phyloP scores from a whole-genome alignment of 2,329 filamentous ascomycete species.

The Corynespora cassiicola region DNA sequence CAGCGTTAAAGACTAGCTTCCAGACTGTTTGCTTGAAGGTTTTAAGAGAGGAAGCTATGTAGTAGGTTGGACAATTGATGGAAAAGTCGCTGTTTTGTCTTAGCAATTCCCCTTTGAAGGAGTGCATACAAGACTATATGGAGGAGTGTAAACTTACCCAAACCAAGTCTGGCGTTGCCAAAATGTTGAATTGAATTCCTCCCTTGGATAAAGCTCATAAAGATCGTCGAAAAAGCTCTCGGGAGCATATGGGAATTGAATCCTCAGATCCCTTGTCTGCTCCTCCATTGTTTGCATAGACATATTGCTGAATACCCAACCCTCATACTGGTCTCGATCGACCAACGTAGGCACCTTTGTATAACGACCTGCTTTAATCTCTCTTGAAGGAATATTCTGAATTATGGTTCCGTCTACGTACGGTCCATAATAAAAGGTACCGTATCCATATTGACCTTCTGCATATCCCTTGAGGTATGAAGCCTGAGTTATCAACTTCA shows the following conservation, averaged over 20 bases:
- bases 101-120: too few relatives aligned
- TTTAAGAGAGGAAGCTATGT: constrained; percentile 34
- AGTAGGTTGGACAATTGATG: constrained; percentile 44
- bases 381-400: constrained; percentile 36
- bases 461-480: constrained; percentile 23
- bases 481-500: constrained; percentile 23
- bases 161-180: constrained; percentile 46
- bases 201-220: constrained; percentile 42
- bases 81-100: constrained; percentile 34
- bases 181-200: constrained; percentile 43
- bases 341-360: constrained; percentile 44
- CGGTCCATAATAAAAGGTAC: constrained; percentile 44
- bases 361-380: constrained; percentile 41
- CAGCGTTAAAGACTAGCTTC: constrained; percentile 45
- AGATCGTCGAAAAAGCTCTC: constrained; percentile 41
- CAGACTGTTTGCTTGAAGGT: constrained; percentile 27
- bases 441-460: constrained; percentile 32
- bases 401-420: constrained; percentile 43
- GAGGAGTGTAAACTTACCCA: constrained; percentile 23
- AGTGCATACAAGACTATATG: background rate
- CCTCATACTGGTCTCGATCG: constrained; percentile 41
- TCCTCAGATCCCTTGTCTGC: constrained; percentile 33
- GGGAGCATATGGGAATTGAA: constrained; percentile 41
- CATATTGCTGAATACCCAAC: constrained; percentile 41
- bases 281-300: constrained; percentile 30